Evolutionary conservation across 2,329 filamentous ascomycete species (phyloP), one percentile per base, ranked within the genome.

Genomic region (Scortechinia acanthostroma): DNA sequence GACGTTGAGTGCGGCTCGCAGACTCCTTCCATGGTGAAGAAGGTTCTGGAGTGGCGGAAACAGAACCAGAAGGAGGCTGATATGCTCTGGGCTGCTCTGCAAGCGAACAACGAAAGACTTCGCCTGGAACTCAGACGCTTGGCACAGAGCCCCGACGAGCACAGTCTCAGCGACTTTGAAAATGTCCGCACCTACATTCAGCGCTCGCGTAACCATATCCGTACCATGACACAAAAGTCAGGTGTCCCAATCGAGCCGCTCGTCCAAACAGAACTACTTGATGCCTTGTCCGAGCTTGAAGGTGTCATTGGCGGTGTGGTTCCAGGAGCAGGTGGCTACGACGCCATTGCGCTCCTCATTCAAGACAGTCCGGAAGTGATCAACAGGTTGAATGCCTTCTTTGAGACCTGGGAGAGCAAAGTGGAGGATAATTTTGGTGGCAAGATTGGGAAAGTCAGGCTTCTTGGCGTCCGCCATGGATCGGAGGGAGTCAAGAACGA

Each of bases 21-120:
- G 68, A 97, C 91, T 4, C 91, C 95, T 0, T 79, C 89, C 14
- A 97, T 98, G 93, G 93, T 96, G 28, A 95, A 91, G 68, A 79
- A 88, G 58, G 88, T 98, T 14, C 73, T 97, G 2, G 76, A 77
- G 22, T 98, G 93, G 93, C 74, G 86, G 44, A 76, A 77, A 43
- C 64, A 74, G 42, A 79, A 88, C 17, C 66, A 72, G 0, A 72
- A 73, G 2, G 76, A 73, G n/a, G 83, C 90, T 2, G 77, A 79
- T 49, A 56, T 63, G 49, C 70, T 96, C 16, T 97, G 91, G 89
- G 74, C 76, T 42, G 70, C 76, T 1, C 65, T 98, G 47, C 89
- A 97, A 61, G 62, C 59, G 2, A 74, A 77, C 22, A 96, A 96
- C 58, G 82, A 89, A 53, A 71, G 65, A 13, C 68, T 98, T 2